phyloP scores from a whole-genome alignment of 1,284 basidiomycete genomes.

The Athelia psychrophila region DNA sequence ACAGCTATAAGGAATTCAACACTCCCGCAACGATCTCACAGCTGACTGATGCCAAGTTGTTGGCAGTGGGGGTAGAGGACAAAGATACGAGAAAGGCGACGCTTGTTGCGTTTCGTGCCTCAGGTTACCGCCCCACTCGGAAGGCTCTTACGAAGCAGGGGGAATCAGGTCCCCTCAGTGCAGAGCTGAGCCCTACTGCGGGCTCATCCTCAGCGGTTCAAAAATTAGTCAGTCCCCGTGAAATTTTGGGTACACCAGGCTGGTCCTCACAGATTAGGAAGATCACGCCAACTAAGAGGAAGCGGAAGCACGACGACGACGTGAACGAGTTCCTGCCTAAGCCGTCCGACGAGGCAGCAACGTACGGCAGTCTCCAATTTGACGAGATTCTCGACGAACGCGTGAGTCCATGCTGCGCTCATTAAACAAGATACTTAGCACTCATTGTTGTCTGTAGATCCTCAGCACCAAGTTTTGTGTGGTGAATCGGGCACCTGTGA shows the following conservation, averaged over 20 bases:
- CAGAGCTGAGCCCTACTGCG: slow-evolving; percentile 12
- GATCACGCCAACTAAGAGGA: slow-evolving; percentile 46
- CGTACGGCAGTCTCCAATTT: slow-evolving; percentile 62
- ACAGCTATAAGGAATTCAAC: slow-evolving; percentile 74
- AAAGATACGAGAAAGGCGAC: slow-evolving; percentile 70
- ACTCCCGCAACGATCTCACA: slow-evolving; percentile 56
- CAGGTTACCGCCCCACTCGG: slow-evolving; percentile 40
- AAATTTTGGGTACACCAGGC: slow-evolving; percentile 20
- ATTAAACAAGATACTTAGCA: not conserved
- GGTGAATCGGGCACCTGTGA: slow-evolving; percentile 90
- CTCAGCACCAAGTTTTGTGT: slow-evolving; percentile 61
- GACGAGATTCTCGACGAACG: slow-evolving; percentile 69
- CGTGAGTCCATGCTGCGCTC: slow-evolving; percentile 31
- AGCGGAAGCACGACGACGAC: slow-evolving; percentile 50
- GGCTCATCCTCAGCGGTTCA: slow-evolving; percentile 21
- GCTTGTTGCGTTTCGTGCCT: slow-evolving; percentile 61
- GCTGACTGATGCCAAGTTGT: slow-evolving; percentile 60
- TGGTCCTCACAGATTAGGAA: slow-evolving; percentile 12
- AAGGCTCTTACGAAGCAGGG: not conserved
- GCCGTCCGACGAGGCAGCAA: slow-evolving; percentile 45
- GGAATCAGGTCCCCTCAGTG: not conserved
- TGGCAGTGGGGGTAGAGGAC: slow-evolving; percentile 54
- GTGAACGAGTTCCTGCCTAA: slow-evolving; percentile 62
- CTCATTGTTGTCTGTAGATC: slow-evolving; percentile 36
- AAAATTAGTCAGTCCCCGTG: slow-evolving; percentile 12